These are phyloP conservation scores for Microcyclospora tardicrescens DNA, from an alignment of 2,329 filamentous ascomycete genomes.

Conservation along the genomic window DNA sequence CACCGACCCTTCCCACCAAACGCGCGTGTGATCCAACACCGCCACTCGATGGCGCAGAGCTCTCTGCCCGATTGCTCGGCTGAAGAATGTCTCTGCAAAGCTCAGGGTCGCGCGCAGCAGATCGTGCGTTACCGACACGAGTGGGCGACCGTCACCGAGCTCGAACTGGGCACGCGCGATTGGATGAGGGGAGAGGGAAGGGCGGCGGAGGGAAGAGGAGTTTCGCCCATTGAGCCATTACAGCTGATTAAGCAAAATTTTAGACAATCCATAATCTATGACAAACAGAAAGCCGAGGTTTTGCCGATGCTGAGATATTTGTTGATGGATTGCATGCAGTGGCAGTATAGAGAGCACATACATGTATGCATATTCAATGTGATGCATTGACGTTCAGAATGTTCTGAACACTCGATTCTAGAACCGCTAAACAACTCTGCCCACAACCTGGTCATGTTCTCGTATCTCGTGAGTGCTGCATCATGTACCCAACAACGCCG, in stretches of 20 bases:
- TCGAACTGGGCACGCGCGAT: slow-evolving; percentile 40
- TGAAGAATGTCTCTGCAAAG: slow-evolving; percentile 40
- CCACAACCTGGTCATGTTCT: no score
- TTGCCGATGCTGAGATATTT: no score
- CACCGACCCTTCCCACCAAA: slow-evolving; percentile 20
- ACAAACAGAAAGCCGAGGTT: no score
- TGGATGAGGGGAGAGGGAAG: slow-evolving; percentile 15
- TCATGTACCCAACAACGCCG: no score
- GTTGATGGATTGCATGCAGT: no score
- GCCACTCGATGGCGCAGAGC: slow-evolving; percentile 41
- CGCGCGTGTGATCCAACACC: slow-evolving; percentile 39
- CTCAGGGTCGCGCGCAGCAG: slow-evolving; percentile 38
- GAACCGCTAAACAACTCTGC: no score
- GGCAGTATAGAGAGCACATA: no score
- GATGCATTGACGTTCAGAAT: no score
- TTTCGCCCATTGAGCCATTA: slow-evolving; percentile 23
- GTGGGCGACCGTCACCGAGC: slow-evolving; percentile 40
- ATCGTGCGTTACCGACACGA: slow-evolving; percentile 44
- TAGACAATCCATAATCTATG: no score
- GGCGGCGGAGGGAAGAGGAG: slow-evolving; percentile 6
- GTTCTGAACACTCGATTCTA: no score
- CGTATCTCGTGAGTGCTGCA: no score
- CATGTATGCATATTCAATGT: no score
- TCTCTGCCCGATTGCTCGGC: slow-evolving; percentile 49
- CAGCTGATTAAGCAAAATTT: slow-evolving; percentile 14